Conservation (phyloP, 371 early-diverging fungal genomes). For the Mucor racemosus region DNA sequence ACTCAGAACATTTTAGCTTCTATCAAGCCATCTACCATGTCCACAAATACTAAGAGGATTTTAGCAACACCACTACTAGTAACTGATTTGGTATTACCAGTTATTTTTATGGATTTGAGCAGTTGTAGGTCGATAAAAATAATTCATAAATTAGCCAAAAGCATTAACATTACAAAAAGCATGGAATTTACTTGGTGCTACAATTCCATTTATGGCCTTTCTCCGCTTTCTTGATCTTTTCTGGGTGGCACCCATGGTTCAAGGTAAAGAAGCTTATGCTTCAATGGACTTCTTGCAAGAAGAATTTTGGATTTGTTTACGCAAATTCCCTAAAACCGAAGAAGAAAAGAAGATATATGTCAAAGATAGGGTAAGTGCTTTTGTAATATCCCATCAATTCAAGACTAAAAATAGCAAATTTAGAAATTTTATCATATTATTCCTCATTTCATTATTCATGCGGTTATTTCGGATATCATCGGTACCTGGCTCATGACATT, state of each 20-base stretch:
- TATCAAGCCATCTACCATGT: slow-evolving; percentile 9
- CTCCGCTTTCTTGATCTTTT: slow-evolving; percentile 23
- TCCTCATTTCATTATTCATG: slow-evolving; percentile 13
- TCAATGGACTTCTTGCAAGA: slow-evolving; percentile 1
- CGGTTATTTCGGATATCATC: slow-evolving; percentile 12
- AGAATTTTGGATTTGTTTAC: slow-evolving; percentile 22
- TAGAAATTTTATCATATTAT: slow-evolving; percentile 25
- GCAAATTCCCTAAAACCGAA: slow-evolving; percentile 14
- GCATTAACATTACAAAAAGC: slow-evolving; percentile 8
- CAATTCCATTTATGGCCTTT: slow-evolving; percentile 21
- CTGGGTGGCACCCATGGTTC: slow-evolving; percentile 18
- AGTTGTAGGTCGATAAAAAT: slow-evolving; percentile 6
- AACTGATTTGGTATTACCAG: slow-evolving; percentile 7
- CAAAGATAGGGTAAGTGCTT: slow-evolving; percentile 12
- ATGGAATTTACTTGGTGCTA: slow-evolving; percentile 25
- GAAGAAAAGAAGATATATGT: slow-evolving; percentile 16
- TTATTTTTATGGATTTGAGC: slow-evolving; percentile 5
- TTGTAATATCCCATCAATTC: neutral
- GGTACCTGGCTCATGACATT: slow-evolving; percentile 17
- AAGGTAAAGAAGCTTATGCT: slow-evolving; percentile 16
- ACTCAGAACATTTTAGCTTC: slow-evolving; percentile 13
- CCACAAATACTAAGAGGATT: slow-evolving; percentile 10
- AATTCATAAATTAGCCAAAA: neutral
- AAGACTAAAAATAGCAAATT: neutral
- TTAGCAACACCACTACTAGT: slow-evolving; percentile 12